Conservation (phyloP, 768 basidiomycete species). For the Phanerodontia chrysosporium region DNA sequence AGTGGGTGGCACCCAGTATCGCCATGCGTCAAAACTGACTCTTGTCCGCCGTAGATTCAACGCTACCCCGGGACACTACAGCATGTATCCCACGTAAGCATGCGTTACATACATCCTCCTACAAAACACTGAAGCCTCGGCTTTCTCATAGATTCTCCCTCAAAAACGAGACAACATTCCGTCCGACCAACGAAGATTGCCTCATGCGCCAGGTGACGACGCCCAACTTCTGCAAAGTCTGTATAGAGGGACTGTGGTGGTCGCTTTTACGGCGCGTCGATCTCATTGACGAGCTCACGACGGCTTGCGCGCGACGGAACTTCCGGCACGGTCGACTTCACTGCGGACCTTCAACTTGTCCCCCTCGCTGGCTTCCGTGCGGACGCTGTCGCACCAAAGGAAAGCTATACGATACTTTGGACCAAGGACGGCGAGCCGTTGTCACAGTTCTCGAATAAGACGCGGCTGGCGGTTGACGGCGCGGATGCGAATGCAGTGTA, state of each 20-base stretch:
- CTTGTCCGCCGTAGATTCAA: slow-evolving; percentile 47
- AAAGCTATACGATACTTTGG: slow-evolving; percentile 59
- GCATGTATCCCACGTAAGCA: slow-evolving; percentile 66
- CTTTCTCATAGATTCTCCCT: slow-evolving; percentile 59
- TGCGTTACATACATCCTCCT: neutral
- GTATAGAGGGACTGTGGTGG: slow-evolving; percentile 71
- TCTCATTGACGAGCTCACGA: slow-evolving; percentile 54
- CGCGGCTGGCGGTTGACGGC: slow-evolving; percentile 38
- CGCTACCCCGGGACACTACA: slow-evolving; percentile 50
- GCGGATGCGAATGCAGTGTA: slow-evolving; percentile 37
- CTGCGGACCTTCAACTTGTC: slow-evolving; percentile 47
- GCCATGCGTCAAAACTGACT: neutral
- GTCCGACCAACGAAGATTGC: slow-evolving; percentile 82
- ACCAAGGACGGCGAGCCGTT: slow-evolving; percentile 41
- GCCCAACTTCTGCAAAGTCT: slow-evolving; percentile 72
- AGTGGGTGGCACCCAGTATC: slow-evolving; percentile 32
- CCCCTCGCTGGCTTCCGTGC: slow-evolving; percentile 55
- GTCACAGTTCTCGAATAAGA: slow-evolving; percentile 46
- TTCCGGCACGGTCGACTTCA: slow-evolving; percentile 19
- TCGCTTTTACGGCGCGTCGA: slow-evolving; percentile 53
- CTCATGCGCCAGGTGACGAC: slow-evolving; percentile 72
- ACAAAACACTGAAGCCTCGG: neutral
- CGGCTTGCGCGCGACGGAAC: slow-evolving; percentile 32
- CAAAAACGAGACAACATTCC: slow-evolving; percentile 60
- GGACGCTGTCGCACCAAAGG: slow-evolving; percentile 28